Base-by-base conservation (phyloP, 306 rosid genomes). In the Cucumis cinereus region DNA sequence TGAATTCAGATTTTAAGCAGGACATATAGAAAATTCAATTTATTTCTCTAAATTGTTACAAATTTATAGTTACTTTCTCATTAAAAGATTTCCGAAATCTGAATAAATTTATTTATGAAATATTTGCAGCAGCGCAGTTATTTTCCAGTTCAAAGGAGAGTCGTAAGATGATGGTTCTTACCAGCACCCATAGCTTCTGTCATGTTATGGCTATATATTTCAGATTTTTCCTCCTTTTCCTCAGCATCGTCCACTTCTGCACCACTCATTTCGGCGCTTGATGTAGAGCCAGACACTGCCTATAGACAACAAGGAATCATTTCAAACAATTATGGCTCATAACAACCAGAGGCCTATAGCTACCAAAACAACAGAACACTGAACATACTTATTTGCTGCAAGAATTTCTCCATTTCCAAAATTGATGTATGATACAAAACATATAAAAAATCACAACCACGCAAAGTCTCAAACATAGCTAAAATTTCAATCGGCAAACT, bases 141-240 rank as follows among this genome's bases (percentile, higher is more conserved):
- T 47, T 49, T 28, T 17, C 43, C 43, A 72, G 35, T 19, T 72
- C 61, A 72, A 72, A 50, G 43, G 10, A 26, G 38, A 28, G 38
- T 49, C 43, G 43, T 4, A 62, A 49, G 75, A 64, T 66, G 16
- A 74, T 56, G 47, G 52, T 84, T 83, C 90, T 81, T 89, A 94
- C 99, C 99, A 78, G 96, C 97, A 80, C 98, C 99, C 98, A 92
- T 92, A 75, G 98, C 98, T 83, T 86, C 86, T 57, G 98, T 90
- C 99, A 94, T 94, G 84, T 87, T 82, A 54, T 79, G 61, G 82
- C 96, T 90, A 59, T 92, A 94, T 70, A 59, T 77, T 77, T 90
- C 97, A 33, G 99, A 94, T 78, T 87, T 87, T 47, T 83, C 96
- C 86, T 88, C 97, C 79, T 92, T 8, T 45, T 47, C 58, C 50